A percentile compares a stretch with the other conserved stretches of the same genome.
phyloP scores from a whole-genome alignment of 495 filamentous ascomycete genomes.

The Podospora fimiseda region DNA sequence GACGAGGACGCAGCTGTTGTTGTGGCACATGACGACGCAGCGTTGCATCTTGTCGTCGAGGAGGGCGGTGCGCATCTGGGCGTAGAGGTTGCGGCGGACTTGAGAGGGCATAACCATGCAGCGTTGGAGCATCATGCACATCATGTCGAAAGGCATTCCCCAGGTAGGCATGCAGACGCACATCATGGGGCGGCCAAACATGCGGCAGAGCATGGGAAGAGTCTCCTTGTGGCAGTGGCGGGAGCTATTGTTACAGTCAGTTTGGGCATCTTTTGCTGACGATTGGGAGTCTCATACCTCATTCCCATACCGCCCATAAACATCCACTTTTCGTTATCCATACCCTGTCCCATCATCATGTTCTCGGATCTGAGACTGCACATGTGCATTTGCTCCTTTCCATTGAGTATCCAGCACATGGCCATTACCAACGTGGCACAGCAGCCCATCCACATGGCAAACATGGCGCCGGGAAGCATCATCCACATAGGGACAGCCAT shows the following conservation, averaged over 20 bases:
- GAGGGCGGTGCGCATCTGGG: constrained; percentile 27
- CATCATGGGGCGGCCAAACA: constrained; percentile 33
- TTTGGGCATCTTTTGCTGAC: not conserved
- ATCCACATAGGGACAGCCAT: constrained; percentile 24
- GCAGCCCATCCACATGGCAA: constrained; percentile 19
- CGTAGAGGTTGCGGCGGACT: constrained; percentile 24
- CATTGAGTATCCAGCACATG: constrained; percentile 24
- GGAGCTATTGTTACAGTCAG: constrained; percentile 3
- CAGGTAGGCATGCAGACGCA: constrained; percentile 26
- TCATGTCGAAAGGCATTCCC: constrained; percentile 28
- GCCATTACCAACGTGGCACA: constrained; percentile 17
- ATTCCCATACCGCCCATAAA: constrained; percentile 30
- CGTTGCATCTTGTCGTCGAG: constrained; percentile 28
- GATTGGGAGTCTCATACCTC: constrained; percentile 11
- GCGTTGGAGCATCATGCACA: constrained; percentile 26
- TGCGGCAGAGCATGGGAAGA: constrained; percentile 22
- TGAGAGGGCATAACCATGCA: constrained; percentile 22
- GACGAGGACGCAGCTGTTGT: constrained; percentile 26
- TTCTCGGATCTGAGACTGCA: constrained; percentile 12
- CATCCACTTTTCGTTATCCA: constrained; percentile 30
- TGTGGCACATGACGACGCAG: constrained; percentile 35
- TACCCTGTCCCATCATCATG: constrained; percentile 24
- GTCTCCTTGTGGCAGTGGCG: constrained; percentile 20
- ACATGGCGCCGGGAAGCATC: constrained; percentile 24
- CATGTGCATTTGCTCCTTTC: constrained; percentile 13